phyloP scores from a whole-genome alignment of 208 protist species.

The Crithidia expoeki region DNA sequence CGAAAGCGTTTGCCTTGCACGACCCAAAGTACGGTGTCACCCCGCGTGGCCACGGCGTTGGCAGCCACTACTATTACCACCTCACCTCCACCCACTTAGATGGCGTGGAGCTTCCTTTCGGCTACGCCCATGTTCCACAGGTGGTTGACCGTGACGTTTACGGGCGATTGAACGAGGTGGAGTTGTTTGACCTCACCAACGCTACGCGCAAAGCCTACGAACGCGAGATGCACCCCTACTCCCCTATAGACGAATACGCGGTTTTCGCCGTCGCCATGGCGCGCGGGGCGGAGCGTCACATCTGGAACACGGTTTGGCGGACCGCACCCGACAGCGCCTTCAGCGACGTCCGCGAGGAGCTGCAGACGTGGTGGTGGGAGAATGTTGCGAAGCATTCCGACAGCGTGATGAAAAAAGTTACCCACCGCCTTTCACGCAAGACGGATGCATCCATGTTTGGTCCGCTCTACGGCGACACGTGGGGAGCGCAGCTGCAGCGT shows the following conservation, averaged over 20 bases:
- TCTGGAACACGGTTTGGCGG: conserved; percentile 23
- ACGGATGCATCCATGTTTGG: conserved; percentile 7
- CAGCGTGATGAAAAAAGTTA: neutral
- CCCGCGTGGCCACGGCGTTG: conserved; percentile 18
- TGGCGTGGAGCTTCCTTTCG: conserved; percentile 28
- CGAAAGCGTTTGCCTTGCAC: conserved; percentile 11
- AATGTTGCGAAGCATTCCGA: neutral
- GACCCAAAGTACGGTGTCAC: conserved; percentile 8
- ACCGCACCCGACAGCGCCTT: neutral
- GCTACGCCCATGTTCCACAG: conserved; percentile 33
- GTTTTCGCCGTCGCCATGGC: conserved; percentile 27
- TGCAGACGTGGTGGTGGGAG: conserved; percentile 12
- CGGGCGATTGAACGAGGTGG: conserved; percentile 26
- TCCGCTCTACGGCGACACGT: conserved; percentile 22
- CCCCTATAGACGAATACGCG: conserved; percentile 29
- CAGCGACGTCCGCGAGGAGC: conserved; percentile 6
- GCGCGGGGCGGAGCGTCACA: conserved; percentile 21
- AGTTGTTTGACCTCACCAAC: conserved; percentile 29
- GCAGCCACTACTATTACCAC: conserved; percentile 25
- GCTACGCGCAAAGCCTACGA: conserved; percentile 30
- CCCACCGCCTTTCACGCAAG: neutral
- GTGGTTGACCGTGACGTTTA: conserved; percentile 31
- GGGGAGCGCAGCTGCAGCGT: conserved; percentile 19
- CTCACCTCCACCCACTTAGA: conserved; percentile 25
- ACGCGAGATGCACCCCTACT: conserved; percentile 37